Evolutionary conservation across 2,329 filamentous ascomycete species (phyloP), one percentile per base, ranked within the genome.

Genomic region (Ophiostoma ips): DNA sequence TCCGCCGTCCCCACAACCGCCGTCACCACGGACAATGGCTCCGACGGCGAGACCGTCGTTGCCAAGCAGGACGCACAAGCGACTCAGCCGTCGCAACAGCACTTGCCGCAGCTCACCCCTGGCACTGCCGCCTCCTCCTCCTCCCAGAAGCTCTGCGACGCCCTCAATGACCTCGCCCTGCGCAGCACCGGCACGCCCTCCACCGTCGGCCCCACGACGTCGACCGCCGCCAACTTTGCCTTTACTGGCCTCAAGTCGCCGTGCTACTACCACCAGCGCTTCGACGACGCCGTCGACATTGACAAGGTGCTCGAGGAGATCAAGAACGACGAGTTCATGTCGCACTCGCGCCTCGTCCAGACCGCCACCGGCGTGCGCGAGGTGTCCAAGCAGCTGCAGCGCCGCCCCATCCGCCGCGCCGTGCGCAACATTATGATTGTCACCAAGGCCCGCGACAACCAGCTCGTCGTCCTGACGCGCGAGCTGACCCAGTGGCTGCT

Each of bases 401-500:
- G 90, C 50, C 79, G 87, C 37, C 90, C 92, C 19, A 87, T 96
- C 66, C 92, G 86, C 67, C 83, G 89, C 57, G 89, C 89, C 11
- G 89, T 98, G 44, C 81, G 79, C 61, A 95, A 87, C 63, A 79
- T 98, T 61, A 96, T 98, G 92, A 95, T 98, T 60, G 87, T 98
- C 56, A 98, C 92, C 54, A 98, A 96, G 68, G 92, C 92, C 19
- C 81, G 92, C 55, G 92, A 98, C 68, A 96, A 98, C 62, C 81
- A 87, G 58, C 75, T 98, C 15, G 90, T 98, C 33, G 78, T 84
- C 58, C 72, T 95, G 57, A 98, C 92, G 2, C 78, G 86, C 52
- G 88, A 98, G 63, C 71, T 98, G 52, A 74, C 90, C 11, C 78
- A 82, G 58, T 98, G 90, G 87, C 73, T 98, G 33, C 76, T 98